phyloP scores from a whole-genome alignment of 1,284 basidiomycete genomes.

The Tausonia pullulans region DNA sequence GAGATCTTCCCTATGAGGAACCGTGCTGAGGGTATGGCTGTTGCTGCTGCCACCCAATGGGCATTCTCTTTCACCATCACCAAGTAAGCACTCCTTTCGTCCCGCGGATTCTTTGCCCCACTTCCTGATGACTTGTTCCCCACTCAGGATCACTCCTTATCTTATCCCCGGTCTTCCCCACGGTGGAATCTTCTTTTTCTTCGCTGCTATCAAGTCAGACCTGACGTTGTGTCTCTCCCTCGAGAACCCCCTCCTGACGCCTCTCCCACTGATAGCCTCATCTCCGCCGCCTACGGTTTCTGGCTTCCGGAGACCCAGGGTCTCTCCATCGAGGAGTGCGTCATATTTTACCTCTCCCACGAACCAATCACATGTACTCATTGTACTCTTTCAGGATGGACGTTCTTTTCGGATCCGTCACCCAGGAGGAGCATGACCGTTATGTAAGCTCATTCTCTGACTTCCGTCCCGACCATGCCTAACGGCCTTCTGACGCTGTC shows the following conservation, averaged over 20 bases:
- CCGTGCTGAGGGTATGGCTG: conserved; percentile 50
- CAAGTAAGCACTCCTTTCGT: neutral
- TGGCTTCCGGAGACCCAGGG: conserved; percentile 15
- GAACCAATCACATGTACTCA: too few relatives aligned
- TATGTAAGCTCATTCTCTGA: neutral
- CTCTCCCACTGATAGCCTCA: neutral
- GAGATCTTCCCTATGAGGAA: conserved; percentile 77
- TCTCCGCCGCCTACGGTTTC: conserved; percentile 12
- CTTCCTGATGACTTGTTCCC: neutral
- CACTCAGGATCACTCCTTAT: conserved; percentile 11
- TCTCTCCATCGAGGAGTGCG: conserved; percentile 13
- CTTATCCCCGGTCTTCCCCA: conserved; percentile 11
- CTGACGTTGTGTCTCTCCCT: neutral
- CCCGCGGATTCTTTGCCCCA: neutral
- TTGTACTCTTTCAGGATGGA: neutral
- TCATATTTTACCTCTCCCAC: neutral
- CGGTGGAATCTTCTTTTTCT: conserved; percentile 14
- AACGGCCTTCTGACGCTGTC: too few relatives aligned
- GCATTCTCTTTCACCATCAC: conserved; percentile 11
- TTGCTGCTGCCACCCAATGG: conserved; percentile 15
- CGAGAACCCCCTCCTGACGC: too few relatives aligned
- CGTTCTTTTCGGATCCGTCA: conserved; percentile 5
- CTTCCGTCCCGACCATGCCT: too few relatives aligned
- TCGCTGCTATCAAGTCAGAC: neutral
- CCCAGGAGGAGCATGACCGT: conserved; percentile 8